A percentile compares a stretch with the other conserved stretches of the same genome.
phyloP scores from a whole-genome alignment of 768 basidiomycete species.

The Baorangia bicolor region DNA sequence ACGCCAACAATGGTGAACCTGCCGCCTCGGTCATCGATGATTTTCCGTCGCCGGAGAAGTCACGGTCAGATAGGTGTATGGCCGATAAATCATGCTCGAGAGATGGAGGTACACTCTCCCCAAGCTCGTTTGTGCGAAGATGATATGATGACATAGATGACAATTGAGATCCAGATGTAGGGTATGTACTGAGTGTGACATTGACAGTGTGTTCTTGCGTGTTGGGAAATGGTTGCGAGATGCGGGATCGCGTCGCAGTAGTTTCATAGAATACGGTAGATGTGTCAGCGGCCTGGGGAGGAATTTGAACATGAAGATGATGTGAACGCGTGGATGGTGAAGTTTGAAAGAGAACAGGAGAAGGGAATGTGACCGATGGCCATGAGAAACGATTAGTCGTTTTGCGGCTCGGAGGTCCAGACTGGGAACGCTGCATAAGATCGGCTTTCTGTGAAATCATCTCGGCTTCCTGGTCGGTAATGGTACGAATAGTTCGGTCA shows the following conservation, averaged over 20 bases:
- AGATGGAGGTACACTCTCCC: constrained; percentile 11
- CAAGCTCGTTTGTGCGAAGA: constrained; percentile 18
- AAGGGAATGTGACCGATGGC: constrained; percentile 43
- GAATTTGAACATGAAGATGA: constrained; percentile 30
- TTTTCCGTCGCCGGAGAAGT: constrained; percentile 8
- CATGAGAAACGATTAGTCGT: constrained; percentile 37
- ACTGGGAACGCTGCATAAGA: constrained; percentile 41
- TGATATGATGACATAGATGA: constrained; percentile 36
- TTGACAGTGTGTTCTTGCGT: constrained; percentile 23
- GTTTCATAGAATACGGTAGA: constrained; percentile 73
- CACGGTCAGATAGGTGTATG: constrained; percentile 19
- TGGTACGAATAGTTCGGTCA: not conserved
- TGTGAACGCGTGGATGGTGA: constrained; percentile 31
- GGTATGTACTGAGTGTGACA: constrained; percentile 28
- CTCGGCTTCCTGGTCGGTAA: constrained; percentile 6
- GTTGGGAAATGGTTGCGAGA: constrained; percentile 18
- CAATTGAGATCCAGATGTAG: constrained; percentile 31
- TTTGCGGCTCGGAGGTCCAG: constrained; percentile 41
- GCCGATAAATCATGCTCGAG: constrained; percentile 24
- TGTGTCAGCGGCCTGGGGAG: constrained; percentile 38
- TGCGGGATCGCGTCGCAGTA: constrained; percentile 35
- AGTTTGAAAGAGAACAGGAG: constrained; percentile 52
- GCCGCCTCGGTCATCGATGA: not conserved
- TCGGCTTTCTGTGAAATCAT: constrained; percentile 37
- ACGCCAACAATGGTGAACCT: constrained; percentile 13